Percentiles rank a stretch among this genome's conserved stretches.
Conservation (phyloP, 495 filamentous ascomycete genomes). For the Astrothelium subdiscretum region DNA sequence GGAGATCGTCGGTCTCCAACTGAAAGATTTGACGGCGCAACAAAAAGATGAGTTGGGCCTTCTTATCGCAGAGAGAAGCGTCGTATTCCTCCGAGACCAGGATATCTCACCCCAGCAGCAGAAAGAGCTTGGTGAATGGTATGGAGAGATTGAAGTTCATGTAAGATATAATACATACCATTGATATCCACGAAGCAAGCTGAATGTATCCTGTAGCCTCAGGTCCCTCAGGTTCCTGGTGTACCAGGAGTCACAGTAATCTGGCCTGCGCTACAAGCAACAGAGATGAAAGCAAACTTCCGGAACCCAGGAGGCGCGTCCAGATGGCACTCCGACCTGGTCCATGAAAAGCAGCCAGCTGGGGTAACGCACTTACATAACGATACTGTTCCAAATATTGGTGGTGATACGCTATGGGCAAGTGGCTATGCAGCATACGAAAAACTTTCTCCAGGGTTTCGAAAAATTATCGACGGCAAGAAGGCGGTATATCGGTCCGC, state of each 20-base stretch:
- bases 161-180: slow-evolving; percentile 31
- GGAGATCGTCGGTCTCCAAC: slow-evolving; percentile 56
- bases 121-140: slow-evolving; percentile 52
- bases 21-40: slow-evolving; percentile 55
- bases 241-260: slow-evolving; percentile 53
- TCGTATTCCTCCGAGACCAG: slow-evolving; percentile 67
- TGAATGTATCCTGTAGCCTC: slow-evolving; percentile 36
- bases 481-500: slow-evolving; percentile 55
- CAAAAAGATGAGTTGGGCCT: slow-evolving; percentile 62
- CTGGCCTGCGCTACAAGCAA: slow-evolving; percentile 53
- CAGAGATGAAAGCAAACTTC: slow-evolving; percentile 31
- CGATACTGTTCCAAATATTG: slow-evolving; percentile 48
- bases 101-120: slow-evolving; percentile 60
- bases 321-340: slow-evolving; percentile 59
- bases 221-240: slow-evolving; percentile 58
- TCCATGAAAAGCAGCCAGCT: slow-evolving; percentile 58
- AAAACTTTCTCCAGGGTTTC: slow-evolving; percentile 58
- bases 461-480: slow-evolving; percentile 58
- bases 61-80: slow-evolving; percentile 58
- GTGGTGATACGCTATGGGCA: slow-evolving; percentile 64
- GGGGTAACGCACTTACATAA: slow-evolving; percentile 61
- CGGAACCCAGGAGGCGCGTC: slow-evolving; percentile 53
- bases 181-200: background rate
- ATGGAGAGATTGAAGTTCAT: slow-evolving; percentile 56
- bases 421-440: slow-evolving; percentile 60